Base-by-base conservation (phyloP, 2,329 filamentous ascomycete species). In the Chaetomium strumarium region DNA sequence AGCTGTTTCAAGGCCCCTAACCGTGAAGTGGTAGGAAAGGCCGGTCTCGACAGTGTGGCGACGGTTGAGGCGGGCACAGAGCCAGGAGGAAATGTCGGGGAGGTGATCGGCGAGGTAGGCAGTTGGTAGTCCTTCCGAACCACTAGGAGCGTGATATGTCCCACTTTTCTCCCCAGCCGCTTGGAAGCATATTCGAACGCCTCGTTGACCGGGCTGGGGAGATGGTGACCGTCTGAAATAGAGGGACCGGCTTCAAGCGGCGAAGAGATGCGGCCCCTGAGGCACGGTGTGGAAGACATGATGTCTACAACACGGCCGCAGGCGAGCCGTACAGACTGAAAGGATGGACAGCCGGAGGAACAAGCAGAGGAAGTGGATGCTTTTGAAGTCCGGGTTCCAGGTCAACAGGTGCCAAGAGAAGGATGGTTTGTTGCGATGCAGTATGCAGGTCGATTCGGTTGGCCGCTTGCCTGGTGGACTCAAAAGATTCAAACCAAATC, bases 211-310 rank as follows among this genome's bases (percentile, higher is more conserved):
- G 74, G 70, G n/a, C 73, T 66, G 2, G 81, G 80, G n/a, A 85
- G 72, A 53, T 77, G 75, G 58, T 81, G 74, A 33, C 72, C 70
- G 60, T 83, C 78, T 54, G 83, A 75, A 50, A 84, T 70, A 17
- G 81, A 84, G 39, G 71, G 70, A 16, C 81, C 81, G 29, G 81
- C 81, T 71, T 84, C 82, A 52, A 85, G 74, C 13, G 82, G 81
- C 46, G 79, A 76, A 1, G 81, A 84, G 61, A 85, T 85, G 52
- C 70, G 72, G 51, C 74, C 70, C 68, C 81, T 84, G 62, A 78
- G 70, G 37, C 40, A 46, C 17, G 50, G 46, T 33, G 54, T 37
- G 36, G 44, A 49, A 11, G 58, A 38, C 72, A 77, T 76, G 33
- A 30, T 62, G 49, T 2, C 40, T 39, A 36, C 6, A 33, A 8